A percentile compares a stretch with the other conserved stretches of the same genome.
Conservation (phyloP, 345 rosid genomes). For the Gossypium longicalyx region DNA sequence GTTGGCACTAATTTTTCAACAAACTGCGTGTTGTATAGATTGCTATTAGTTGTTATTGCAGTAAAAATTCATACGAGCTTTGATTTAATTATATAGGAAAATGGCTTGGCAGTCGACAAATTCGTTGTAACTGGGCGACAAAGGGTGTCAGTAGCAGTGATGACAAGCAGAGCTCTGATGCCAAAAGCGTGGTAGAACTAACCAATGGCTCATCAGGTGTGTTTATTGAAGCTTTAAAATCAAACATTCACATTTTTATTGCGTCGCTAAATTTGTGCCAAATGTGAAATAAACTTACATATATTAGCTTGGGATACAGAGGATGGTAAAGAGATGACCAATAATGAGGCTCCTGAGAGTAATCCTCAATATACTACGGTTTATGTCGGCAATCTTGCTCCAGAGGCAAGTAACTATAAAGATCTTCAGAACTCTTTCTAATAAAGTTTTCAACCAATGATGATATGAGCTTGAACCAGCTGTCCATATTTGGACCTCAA, state of each 20-base stretch:
- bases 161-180: constrained; percentile 80
- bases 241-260: background rate
- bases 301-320: constrained; percentile 43
- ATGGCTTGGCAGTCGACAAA: constrained; percentile 94
- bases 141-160: constrained; percentile 79
- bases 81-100: constrained; percentile 47
- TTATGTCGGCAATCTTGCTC: constrained; percentile 93
- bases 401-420: constrained; percentile 48
- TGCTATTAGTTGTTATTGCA: background rate
- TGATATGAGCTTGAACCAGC: constrained; percentile 1
- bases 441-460: background rate
- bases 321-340: constrained; percentile 74
- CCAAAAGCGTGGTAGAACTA: constrained; percentile 81
- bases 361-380: constrained; percentile 94
- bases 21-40: background rate
- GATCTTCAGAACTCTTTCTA: background rate
- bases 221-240: constrained; percentile 8
- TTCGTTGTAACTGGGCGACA: constrained; percentile 96
- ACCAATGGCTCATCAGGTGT: constrained; percentile 84
- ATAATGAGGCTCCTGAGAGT: constrained; percentile 81
- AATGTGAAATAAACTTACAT: constrained; percentile 6
- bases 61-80: background rate
- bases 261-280: background rate
- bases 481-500: background rate
- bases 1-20: background rate